These are phyloP conservation scores for Odonthalia washingtoniensis DNA, from an alignment of 31 red algal species.

Conservation along the genomic window DNA sequence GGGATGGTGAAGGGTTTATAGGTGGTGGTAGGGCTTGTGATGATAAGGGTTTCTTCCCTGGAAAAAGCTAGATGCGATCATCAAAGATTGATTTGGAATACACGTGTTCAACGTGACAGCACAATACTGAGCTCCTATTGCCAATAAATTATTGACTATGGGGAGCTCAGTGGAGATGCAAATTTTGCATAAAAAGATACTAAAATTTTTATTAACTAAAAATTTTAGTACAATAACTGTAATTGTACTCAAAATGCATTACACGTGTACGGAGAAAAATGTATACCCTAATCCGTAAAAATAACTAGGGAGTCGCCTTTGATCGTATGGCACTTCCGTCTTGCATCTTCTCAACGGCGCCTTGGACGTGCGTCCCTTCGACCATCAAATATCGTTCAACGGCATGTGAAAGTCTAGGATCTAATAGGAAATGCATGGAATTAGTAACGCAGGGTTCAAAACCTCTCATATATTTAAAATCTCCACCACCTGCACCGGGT, in stretches of 20 bases:
- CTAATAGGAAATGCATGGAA: slow-evolving; percentile 77
- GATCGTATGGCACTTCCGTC: slow-evolving; percentile 62
- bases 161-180: too few relatives aligned
- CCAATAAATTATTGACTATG: too few relatives aligned
- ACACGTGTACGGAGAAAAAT: too few relatives aligned
- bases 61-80: neutral
- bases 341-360: slow-evolving; percentile 62
- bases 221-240: too few relatives aligned
- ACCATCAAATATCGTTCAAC: slow-evolving; percentile 60
- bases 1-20: neutral
- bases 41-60: neutral
- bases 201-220: too few relatives aligned
- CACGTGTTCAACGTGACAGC: too few relatives aligned
- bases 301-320: slow-evolving; percentile 36
- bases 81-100: too few relatives aligned
- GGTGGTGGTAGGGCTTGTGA: neutral
- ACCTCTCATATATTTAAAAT: slow-evolving; percentile 89
- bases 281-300: too few relatives aligned
- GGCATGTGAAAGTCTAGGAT: slow-evolving; percentile 57
- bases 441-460: slow-evolving; percentile 76
- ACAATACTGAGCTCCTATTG: too few relatives aligned
- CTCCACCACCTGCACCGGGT: slow-evolving; percentile 92
- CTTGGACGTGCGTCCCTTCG: slow-evolving; percentile 64
- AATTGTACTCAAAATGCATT: too few relatives aligned
- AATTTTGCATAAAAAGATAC: too few relatives aligned